phyloP scores from a whole-genome alignment of 768 basidiomycete species.

The Amanita thiersii region DNA sequence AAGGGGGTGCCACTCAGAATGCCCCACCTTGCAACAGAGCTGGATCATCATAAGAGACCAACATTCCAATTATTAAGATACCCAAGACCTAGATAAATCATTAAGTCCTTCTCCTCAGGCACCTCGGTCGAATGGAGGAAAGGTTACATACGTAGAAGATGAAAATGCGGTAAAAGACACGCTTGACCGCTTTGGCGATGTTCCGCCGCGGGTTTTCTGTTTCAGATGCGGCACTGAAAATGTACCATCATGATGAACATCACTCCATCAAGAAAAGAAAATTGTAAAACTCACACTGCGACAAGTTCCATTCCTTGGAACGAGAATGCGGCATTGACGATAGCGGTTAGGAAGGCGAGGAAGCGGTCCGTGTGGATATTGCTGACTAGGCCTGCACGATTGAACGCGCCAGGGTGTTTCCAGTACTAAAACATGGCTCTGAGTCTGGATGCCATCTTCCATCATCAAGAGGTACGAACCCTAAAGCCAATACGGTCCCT shows the following conservation, averaged over 20 bases:
- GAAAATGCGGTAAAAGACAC: slow-evolving; percentile 76
- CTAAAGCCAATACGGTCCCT: slow-evolving; percentile 62
- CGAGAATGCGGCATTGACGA: slow-evolving; percentile 61
- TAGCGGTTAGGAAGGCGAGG: slow-evolving; percentile 32
- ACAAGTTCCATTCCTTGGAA: slow-evolving; percentile 75
- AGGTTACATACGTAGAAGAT: slow-evolving; percentile 57
- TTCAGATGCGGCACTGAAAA: slow-evolving; percentile 66
- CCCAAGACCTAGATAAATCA: slow-evolving; percentile 47
- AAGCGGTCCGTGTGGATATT: slow-evolving; percentile 39
- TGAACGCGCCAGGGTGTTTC: slow-evolving; percentile 62
- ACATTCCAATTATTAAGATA: slow-evolving; percentile 68
- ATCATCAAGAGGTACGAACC: slow-evolving; percentile 22
- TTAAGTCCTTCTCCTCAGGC: too few relatives aligned
- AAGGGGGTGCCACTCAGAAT: not conserved
- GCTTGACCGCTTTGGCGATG: slow-evolving; percentile 65
- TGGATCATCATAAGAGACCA: slow-evolving; percentile 62
- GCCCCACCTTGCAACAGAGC: slow-evolving; percentile 33
- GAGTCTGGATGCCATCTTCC: not conserved
- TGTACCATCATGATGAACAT: slow-evolving; percentile 5
- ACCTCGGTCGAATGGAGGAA: not conserved
- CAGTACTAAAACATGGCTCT: slow-evolving; percentile 37
- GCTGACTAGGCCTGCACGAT: slow-evolving; percentile 31
- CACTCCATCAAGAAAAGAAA: not conserved
- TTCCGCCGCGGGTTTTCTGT: slow-evolving; percentile 72
- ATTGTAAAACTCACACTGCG: slow-evolving; percentile 38